A percentile compares a stretch with the other conserved stretches of the same genome.
Evolutionary conservation across 116 monocot genomes (phyloP).

Genomic region (Iris pallida): DNA sequence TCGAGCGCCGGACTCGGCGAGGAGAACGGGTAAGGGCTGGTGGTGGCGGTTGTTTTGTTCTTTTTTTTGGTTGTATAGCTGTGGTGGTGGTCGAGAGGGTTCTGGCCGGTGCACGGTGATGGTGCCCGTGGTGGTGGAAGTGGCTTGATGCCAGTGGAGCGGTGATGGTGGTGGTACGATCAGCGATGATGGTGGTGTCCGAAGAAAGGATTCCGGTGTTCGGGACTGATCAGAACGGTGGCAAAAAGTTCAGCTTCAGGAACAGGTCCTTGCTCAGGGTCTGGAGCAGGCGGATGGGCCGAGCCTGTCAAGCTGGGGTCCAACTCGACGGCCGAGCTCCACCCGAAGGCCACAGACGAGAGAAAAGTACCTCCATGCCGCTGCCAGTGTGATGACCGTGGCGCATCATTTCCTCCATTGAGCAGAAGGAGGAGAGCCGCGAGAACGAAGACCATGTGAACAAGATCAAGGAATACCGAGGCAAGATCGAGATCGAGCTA

Average conservation of each 20-base stretch:
- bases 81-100: too few species aligned
- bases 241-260: slow-evolving; percentile 65
- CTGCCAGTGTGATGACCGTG: slow-evolving; percentile 92
- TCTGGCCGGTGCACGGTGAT: too few species aligned
- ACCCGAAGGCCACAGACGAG: slow-evolving; percentile 30
- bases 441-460: slow-evolving; percentile 16
- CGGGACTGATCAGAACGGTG: slow-evolving; percentile 27
- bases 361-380: slow-evolving; percentile 45
- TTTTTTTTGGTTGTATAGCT: too few species aligned
- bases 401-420: too few species aligned
- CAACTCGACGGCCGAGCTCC: slow-evolving; percentile 77
- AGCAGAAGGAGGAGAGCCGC: slow-evolving; percentile 23
- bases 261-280: slow-evolving; percentile 25
- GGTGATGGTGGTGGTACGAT: too few species aligned
- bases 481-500: slow-evolving; percentile 15
- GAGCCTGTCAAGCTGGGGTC: slow-evolving; percentile 58
- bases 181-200: too few species aligned
- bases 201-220: slow-evolving; percentile 57
- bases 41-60: too few species aligned
- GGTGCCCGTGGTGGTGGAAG: too few species aligned
- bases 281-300: slow-evolving; percentile 38
- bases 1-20: too few species aligned
- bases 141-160: too few species aligned
- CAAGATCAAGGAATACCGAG: slow-evolving; percentile 10
- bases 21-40: too few species aligned